Base-by-base conservation (phyloP, 495 filamentous ascomycete species). In the Xylaria sp. region DNA sequence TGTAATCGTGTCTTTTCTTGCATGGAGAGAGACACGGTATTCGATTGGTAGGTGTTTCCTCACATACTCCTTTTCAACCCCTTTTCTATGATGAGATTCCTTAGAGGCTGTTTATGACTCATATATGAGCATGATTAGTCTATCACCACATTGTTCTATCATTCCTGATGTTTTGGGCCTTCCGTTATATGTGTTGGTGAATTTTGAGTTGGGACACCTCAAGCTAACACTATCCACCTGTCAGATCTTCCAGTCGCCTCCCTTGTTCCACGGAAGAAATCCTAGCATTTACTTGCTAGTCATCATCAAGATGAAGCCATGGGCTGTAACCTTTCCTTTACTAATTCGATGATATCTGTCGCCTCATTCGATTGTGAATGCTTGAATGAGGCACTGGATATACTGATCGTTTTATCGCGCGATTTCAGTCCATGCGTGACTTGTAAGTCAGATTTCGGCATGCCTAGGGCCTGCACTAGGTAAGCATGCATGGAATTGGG, bases 401-500 rank as follows among this genome's bases (percentile, higher is more conserved):
- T 71, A 67, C 78, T 76, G 21, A 90, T 72, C 0, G 85, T 91
- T 80, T 93, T 92, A 59, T 87, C 87, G 21, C 87, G 77, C 21
- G 85, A 88, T 73, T 90, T 92, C 64, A 83, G 76, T 3, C 91
- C 91, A 24, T 88, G 89, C 48, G 86, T 86, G 43, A 93, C 87
- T 44, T 85, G 83, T 15, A 93, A 79, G 61, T 86, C 85, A 29
- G 89, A 90, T 73, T 91, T 92, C 41, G 90, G 86, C 19, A 90
- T 83, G 21, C 86, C 80, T 50, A 92, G 82, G 24, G 83, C 78
- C 89, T 88, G 74, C 40, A 65, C 69, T 67, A 35, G 59, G 68
- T 46, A 44, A 64, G 61, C 44, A 35, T 19, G 24, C 35, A 35
- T 41, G 21, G 55, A 50, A 31, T 8, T 1, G 14, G 29, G 43